These are phyloP conservation scores for Capsicum baccatum DNA, from an alignment of 257 asterid genomes.

Conservation along the genomic window DNA sequence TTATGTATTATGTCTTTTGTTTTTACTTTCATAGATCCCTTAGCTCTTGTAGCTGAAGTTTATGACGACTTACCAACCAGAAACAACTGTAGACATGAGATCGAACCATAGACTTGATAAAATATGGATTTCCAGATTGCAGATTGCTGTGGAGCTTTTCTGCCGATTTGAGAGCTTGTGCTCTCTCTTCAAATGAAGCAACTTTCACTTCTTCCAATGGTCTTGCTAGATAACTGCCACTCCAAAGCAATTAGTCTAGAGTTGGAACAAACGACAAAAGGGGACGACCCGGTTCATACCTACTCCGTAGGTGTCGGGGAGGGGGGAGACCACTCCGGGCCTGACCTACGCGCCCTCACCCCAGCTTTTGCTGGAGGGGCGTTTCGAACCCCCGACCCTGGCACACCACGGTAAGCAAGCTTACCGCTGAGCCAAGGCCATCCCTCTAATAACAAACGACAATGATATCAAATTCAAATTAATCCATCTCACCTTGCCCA, in stretches of 20 bases:
- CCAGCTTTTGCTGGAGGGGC: no score
- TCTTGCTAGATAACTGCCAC: conserved; percentile 76
- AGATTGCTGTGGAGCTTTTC: conserved; percentile 71
- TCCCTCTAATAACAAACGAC: no score
- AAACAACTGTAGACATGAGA: conserved; percentile 96
- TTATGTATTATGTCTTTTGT: neutral
- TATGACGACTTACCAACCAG: conserved; percentile 77
- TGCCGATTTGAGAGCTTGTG: conserved; percentile 59
- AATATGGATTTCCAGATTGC: conserved; percentile 62
- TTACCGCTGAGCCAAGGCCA: no score
- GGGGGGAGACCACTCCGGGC: no score
- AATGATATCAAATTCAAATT: neutral
- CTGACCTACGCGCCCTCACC: no score
- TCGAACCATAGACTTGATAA: conserved; percentile 82
- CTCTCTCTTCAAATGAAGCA: conserved; percentile 66
- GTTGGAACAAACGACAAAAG: neutral
- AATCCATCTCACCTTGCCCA: conserved; percentile 64
- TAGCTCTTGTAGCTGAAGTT: conserved; percentile 12
- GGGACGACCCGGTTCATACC: no score
- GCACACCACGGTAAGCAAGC: no score
- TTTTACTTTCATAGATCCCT: neutral
- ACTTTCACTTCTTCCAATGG: conserved; percentile 77
- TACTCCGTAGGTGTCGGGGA: no score
- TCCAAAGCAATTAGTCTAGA: conserved; percentile 27
- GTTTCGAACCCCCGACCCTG: no score